These are phyloP conservation scores for Coemansia sp. DNA, from an alignment of 192 early-diverging fungal genomes.

Conservation along the genomic window DNA sequence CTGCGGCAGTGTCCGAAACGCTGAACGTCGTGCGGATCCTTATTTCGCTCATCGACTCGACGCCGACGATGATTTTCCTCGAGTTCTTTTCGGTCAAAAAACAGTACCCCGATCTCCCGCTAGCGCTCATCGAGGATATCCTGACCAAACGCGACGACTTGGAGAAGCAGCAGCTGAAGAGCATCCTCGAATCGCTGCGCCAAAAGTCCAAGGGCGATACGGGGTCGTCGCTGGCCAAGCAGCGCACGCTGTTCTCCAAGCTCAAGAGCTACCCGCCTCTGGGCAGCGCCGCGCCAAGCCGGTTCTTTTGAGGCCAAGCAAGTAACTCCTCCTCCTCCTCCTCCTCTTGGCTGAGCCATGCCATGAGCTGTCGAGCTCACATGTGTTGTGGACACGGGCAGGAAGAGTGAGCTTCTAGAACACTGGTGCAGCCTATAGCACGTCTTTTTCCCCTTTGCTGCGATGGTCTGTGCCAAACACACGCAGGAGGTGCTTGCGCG, in stretches of 20 bases:
- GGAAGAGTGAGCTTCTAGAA: no score
- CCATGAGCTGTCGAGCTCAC: no score
- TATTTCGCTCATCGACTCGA: constrained; percentile 72
- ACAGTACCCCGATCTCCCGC: constrained; percentile 85
- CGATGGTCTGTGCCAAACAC: no score
- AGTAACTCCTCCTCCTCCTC: no score
- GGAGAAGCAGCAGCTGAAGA: constrained; percentile 77
- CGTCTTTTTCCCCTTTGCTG: no score
- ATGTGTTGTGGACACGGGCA: no score
- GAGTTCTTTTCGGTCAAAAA: constrained; percentile 91
- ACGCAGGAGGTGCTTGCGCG: no score
- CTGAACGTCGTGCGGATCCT: constrained; percentile 85
- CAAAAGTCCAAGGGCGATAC: constrained; percentile 47
- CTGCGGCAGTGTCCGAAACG: constrained; percentile 65
- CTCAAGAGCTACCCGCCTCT: constrained; percentile 41
- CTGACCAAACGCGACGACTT: constrained; percentile 86
- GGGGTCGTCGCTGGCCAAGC: constrained; percentile 45
- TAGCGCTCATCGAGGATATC: constrained; percentile 91
- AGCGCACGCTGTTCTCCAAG: constrained; percentile 44
- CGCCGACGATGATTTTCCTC: constrained; percentile 80
- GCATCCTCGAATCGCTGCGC: constrained; percentile 78
- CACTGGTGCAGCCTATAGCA: no score
- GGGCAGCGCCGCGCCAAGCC: constrained; percentile 9
- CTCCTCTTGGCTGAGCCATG: no score
- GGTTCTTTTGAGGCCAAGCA: constrained; percentile 7